Base-by-base conservation (phyloP, 2,329 filamentous ascomycete species). In the Elsinoe perseae region DNA sequence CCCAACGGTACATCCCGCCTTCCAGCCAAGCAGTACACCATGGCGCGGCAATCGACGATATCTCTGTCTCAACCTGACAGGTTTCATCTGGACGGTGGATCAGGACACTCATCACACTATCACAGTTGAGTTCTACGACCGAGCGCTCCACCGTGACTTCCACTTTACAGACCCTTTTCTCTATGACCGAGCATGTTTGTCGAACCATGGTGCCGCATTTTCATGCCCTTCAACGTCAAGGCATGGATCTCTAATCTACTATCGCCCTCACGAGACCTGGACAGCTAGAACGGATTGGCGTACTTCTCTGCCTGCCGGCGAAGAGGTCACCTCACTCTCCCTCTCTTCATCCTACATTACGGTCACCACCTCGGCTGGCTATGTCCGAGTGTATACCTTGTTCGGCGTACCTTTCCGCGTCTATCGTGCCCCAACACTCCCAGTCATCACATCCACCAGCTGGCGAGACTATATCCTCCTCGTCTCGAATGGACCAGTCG, bases 401-500 rank as follows among this genome's bases (percentile, higher is more conserved):
- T 97, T 93, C 69, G 93, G 93, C 23, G 84, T 95, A 30, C 91
- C 93, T 0, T 86, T 89, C 63, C 84, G 87, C 50, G 84, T 98
- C 1, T 96, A 95, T 70, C 80, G 93, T 21, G 90, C 95, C 61
- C 97, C 97, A 75, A 91, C 86, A 70, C 83, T 82, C 2, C 91
- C 92, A 1, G 87, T 89, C 53, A 90, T 98, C 18, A 93, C 90
- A 0, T 98, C 93, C 66, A 89, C 90, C 0, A 92, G 89, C 63
- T 97, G 89, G 88, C 81, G 86, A 61, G 90, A 98, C 74, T 97
- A 97, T 69, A 85, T 98, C n/a, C 80, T 97, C 68, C 96, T 91
- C 0, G 82, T 98, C 63, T 92, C 92, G 55, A 98, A 98, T 64
- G 95, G 95, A 0, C 83, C 93, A 0, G 80, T 95, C 30, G 84